Evolutionary conservation across 495 filamentous ascomycete species (phyloP).

Genomic region (Aspergillus sclerotiicarbonarius): DNA sequence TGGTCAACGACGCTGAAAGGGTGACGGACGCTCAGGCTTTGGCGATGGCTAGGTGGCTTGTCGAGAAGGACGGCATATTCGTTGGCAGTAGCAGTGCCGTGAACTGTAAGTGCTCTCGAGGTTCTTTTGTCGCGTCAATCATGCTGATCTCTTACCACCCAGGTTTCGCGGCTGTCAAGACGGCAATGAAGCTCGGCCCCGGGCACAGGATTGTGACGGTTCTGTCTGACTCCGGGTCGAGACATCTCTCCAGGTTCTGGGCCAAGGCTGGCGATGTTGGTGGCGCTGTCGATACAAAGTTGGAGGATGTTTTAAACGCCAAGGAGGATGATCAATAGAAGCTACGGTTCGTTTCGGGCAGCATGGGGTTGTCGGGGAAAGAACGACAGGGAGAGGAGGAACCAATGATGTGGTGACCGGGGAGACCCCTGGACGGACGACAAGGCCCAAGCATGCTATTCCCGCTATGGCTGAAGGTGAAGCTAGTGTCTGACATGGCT

Average conservation of each 20-base stretch:
- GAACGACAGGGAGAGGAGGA: background rate
- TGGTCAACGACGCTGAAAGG: slow-evolving; percentile 86
- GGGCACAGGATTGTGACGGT: slow-evolving; percentile 85
- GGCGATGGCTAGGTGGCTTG: slow-evolving; percentile 90
- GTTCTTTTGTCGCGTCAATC: slow-evolving; percentile 6
- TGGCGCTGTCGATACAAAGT: slow-evolving; percentile 47
- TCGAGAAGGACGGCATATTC: slow-evolving; percentile 95
- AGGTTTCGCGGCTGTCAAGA: slow-evolving; percentile 80
- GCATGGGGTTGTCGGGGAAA: background rate
- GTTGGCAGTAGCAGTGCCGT: slow-evolving; percentile 91
- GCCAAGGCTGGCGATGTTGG: slow-evolving; percentile 73
- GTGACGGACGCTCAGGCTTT: slow-evolving; percentile 91
- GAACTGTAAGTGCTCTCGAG: slow-evolving; percentile 65
- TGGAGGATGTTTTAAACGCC: slow-evolving; percentile 52
- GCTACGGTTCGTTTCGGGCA: background rate
- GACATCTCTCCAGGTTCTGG: slow-evolving; percentile 96
- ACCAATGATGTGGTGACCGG: background rate
- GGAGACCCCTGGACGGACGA: background rate
- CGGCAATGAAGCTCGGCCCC: slow-evolving; percentile 71
- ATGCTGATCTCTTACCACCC: slow-evolving; percentile 10
- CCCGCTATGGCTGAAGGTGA: background rate
- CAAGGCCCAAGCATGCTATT: background rate
- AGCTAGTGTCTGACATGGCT: background rate
- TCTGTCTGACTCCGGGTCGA: slow-evolving; percentile 84
- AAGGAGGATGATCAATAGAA: slow-evolving; percentile 27